These are phyloP conservation scores for Catunica adiposa DNA, from an alignment of 2,329 filamentous ascomycete genomes.

Conservation along the genomic window DNA sequence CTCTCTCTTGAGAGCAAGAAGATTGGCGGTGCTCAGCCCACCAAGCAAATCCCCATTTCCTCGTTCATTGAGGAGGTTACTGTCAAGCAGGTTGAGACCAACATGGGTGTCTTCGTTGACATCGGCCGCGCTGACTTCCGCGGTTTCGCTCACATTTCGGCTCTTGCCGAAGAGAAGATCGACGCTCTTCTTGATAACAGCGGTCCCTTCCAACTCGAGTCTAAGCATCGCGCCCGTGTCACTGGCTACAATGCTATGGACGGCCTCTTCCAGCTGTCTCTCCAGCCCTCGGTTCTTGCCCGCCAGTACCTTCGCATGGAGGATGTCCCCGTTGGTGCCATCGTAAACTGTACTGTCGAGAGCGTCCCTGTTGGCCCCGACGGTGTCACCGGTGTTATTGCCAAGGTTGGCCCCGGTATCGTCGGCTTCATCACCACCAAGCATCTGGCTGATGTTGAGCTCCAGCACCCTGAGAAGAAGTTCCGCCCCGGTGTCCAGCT, in stretches of 20 bases:
- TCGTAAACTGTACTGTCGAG: constrained; percentile 70
- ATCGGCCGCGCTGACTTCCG: constrained; percentile 45
- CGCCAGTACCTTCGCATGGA: constrained; percentile 85
- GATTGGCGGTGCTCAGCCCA: constrained; percentile 29
- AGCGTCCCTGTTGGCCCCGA: constrained; percentile 63
- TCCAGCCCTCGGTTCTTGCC: constrained; percentile 66
- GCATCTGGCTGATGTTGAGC: constrained; percentile 72
- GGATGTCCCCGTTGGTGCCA: constrained; percentile 65
- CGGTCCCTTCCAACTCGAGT: constrained; percentile 62
- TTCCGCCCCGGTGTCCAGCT: constrained; percentile 76
- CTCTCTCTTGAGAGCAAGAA: constrained; percentile 40
- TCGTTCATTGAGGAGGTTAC: constrained; percentile 61
- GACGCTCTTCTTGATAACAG: constrained; percentile 62
- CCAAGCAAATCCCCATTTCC: constrained; percentile 50
- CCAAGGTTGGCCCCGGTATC: constrained; percentile 74
- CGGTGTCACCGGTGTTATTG: constrained; percentile 66
- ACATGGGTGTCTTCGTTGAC: constrained; percentile 66
- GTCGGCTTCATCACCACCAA: constrained; percentile 74
- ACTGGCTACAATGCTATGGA: constrained; percentile 79
- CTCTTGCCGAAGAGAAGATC: constrained; percentile 76
- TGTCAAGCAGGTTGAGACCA: constrained; percentile 62
- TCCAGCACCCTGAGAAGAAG: constrained; percentile 91
- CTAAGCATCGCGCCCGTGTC: constrained; percentile 65
- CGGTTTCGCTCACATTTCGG: constrained; percentile 92
- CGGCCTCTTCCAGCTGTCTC: constrained; percentile 67